Evolutionary conservation across 371 early-diverging fungal species (phyloP).

Genomic region (Rhizopus sp.): DNA sequence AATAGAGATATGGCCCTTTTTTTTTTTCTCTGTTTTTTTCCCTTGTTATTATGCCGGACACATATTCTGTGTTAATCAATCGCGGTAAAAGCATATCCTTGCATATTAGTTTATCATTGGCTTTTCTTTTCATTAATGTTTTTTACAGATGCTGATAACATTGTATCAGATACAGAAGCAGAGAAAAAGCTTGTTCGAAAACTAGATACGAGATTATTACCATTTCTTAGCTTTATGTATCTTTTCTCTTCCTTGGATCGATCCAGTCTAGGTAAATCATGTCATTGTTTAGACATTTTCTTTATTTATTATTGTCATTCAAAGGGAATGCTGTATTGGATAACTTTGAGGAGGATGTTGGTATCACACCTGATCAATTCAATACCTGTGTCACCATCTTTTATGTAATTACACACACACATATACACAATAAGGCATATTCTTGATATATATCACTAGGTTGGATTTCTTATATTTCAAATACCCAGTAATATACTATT

Average conservation of each 20-base stretch:
- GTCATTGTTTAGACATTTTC: background rate
- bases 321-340: slow-evolving; percentile 52
- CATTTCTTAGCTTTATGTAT: slow-evolving; percentile 54
- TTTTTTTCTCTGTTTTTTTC: no score
- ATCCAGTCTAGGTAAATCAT: slow-evolving; percentile 43
- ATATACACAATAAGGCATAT: background rate
- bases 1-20: no score
- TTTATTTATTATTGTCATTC: background rate
- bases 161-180: background rate
- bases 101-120: background rate
- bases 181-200: slow-evolving; percentile 43
- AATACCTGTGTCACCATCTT: slow-evolving; percentile 49
- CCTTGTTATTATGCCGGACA: no score
- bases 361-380: slow-evolving; percentile 50
- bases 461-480: slow-evolving; percentile 48
- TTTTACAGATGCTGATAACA: background rate
- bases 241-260: slow-evolving; percentile 54
- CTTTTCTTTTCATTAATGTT: slow-evolving; percentile 26
- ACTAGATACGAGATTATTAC: slow-evolving; percentile 46
- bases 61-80: background rate
- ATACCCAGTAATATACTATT: slow-evolving; percentile 50
- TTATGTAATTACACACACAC: slow-evolving; percentile 25
- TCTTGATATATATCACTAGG: slow-evolving; percentile 10
- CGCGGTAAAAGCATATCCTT: no score
- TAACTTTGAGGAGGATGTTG: slow-evolving; percentile 50